phyloP scores from a whole-genome alignment of 768 basidiomycete genomes.

The Suillus decipiens region DNA sequence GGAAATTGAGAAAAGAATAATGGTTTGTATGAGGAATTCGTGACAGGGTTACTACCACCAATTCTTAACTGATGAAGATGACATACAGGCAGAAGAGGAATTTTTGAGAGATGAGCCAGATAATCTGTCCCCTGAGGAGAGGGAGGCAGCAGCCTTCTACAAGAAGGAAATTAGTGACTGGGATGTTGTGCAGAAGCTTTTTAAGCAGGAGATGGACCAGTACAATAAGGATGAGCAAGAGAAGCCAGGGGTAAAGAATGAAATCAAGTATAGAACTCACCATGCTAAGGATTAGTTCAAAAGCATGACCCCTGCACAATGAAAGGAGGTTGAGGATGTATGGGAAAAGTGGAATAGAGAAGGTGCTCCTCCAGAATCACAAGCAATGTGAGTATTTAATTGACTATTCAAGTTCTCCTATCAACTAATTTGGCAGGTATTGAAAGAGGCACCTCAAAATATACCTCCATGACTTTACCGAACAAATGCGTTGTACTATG shows the following conservation, averaged over 20 bases:
- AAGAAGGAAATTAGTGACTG: not conserved
- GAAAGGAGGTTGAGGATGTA: not conserved
- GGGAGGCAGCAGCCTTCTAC: not conserved
- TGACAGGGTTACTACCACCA: not conserved
- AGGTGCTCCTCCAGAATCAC: not conserved
- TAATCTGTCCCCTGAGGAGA: not conserved
- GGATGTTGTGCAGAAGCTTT: not conserved
- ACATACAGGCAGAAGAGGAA: not conserved
- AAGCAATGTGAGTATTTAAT: not conserved
- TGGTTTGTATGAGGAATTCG: too few species aligned
- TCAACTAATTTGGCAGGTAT: not conserved
- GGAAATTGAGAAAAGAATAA: too few species aligned
- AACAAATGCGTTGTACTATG: conserved; percentile 1
- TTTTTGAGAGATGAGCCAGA: not conserved
- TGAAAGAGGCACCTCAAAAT: conserved; percentile 1
- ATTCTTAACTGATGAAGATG: not conserved
- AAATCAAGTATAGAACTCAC: not conserved
- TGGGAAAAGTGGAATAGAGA: not conserved
- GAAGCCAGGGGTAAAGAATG: not conserved
- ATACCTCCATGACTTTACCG: not conserved
- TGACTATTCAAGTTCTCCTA: not conserved
- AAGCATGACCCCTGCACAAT: not conserved
- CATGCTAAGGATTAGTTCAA: not conserved
- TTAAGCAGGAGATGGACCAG: not conserved
- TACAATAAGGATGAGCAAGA: not conserved